Conservation (phyloP, 2,329 filamentous ascomycete species). For the Xylariaceae sp. region DNA sequence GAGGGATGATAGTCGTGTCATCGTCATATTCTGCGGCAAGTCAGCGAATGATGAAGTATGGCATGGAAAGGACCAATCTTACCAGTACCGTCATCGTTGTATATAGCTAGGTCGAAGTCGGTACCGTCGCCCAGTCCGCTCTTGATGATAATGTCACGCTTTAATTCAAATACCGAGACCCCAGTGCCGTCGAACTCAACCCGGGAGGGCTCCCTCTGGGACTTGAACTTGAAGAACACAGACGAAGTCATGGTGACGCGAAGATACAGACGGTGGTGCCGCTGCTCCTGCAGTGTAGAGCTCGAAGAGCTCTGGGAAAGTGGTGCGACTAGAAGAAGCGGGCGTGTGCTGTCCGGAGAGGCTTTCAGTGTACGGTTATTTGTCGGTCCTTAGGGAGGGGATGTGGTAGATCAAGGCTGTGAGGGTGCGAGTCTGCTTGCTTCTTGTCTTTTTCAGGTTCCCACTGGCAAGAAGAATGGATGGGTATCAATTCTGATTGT, state of each 20-base stretch:
- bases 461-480: constrained; percentile 26
- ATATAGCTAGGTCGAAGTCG: constrained; percentile 93
- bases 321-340: not conserved
- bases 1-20: constrained; percentile 93
- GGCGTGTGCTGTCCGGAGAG: not conserved
- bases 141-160: constrained; percentile 94
- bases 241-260: constrained; percentile 75
- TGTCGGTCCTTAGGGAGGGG: too few relatives aligned
- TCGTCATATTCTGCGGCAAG: constrained; percentile 75
- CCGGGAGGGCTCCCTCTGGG: constrained; percentile 87
- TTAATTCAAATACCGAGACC: constrained; percentile 97
- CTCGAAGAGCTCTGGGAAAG: constrained; percentile 11
- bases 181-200: constrained; percentile 96
- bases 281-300: too few relatives aligned
- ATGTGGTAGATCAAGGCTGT: too few relatives aligned
- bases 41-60: constrained; percentile 10
- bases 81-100: constrained; percentile 86
- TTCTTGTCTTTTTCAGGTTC: constrained; percentile 19
- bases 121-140: constrained; percentile 90
- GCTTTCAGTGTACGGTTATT: too few relatives aligned
- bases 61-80: constrained; percentile 28
- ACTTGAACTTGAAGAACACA: constrained; percentile 99
- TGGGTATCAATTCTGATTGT: constrained; percentile 30
- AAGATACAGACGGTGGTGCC: not conserved
- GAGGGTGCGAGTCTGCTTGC: constrained; percentile 13